phyloP scores from a whole-genome alignment of 495 filamentous ascomycete genomes.

The Ramalina intermedia region DNA sequence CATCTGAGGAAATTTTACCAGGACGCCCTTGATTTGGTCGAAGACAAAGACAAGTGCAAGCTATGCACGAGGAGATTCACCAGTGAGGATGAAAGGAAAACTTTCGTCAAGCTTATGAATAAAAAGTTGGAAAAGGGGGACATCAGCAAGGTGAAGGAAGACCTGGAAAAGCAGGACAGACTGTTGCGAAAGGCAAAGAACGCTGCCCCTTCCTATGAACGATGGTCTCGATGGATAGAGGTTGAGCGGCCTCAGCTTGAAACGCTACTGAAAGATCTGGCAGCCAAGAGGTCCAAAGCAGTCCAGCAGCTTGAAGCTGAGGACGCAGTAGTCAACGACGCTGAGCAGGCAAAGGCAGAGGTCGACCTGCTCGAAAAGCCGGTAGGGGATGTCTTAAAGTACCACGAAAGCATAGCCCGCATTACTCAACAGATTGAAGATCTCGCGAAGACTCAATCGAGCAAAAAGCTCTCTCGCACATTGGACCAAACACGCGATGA shows the following conservation, averaged over 20 bases:
- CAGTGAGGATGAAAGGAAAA: constrained; percentile 40
- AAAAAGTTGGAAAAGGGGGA: constrained; percentile 32
- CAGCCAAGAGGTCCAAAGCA: constrained; percentile 41
- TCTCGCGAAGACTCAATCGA: constrained; percentile 54
- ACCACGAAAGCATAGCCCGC: constrained; percentile 51
- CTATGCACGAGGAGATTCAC: constrained; percentile 55
- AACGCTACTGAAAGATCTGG: constrained; percentile 41
- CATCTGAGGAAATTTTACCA: constrained; percentile 49
- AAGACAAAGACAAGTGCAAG: constrained; percentile 49
- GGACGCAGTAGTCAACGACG: constrained; percentile 53
- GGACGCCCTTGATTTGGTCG: constrained; percentile 41
- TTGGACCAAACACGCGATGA: constrained; percentile 75
- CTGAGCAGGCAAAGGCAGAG: constrained; percentile 51
- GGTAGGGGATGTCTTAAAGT: constrained; percentile 60
- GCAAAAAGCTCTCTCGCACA: constrained; percentile 45
- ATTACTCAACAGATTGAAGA: constrained; percentile 57
- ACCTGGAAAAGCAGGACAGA: constrained; percentile 36
- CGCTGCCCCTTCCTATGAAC: constrained; percentile 54
- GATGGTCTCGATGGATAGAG: constrained; percentile 49
- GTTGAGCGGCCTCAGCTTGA: constrained; percentile 57
- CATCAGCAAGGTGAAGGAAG: constrained; percentile 36
- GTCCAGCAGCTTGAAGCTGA: constrained; percentile 56
- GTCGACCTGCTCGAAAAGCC: constrained; percentile 61
- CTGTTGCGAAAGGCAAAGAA: constrained; percentile 41
- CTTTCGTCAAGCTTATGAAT: constrained; percentile 45